These are phyloP conservation scores for Apiospora sp. DNA, from an alignment of 2,329 filamentous ascomycete species.

Conservation along the genomic window DNA sequence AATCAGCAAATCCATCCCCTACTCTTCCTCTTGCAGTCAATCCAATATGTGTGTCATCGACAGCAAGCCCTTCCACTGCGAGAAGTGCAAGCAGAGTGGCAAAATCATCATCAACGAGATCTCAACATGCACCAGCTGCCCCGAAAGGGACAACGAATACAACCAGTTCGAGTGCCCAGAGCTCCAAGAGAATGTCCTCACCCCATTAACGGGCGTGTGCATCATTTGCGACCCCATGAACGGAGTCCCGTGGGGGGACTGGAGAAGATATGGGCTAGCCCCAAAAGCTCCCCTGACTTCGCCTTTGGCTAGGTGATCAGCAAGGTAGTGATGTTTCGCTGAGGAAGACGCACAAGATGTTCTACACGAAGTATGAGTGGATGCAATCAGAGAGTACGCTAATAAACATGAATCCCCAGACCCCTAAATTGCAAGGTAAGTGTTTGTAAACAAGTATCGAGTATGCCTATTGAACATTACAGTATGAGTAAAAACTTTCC, in stretches of 20 bases:
- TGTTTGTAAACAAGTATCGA: neutral
- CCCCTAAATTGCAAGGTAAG: neutral
- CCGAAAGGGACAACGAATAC: neutral
- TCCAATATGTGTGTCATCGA: neutral
- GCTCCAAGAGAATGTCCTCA: neutral
- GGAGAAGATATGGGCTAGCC: neutral
- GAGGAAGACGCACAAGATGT: neutral
- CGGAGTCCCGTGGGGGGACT: neutral
- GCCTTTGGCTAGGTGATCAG: neutral
- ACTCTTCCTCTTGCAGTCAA: neutral
- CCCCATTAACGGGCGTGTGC: neutral
- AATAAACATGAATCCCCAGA: neutral
- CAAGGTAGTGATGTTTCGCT: neutral
- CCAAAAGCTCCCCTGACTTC: too few species aligned
- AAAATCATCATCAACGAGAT: slow-evolving; percentile 6
- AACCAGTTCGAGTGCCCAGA: neutral
- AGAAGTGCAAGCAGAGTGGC: neutral
- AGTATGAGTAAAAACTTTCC: neutral
- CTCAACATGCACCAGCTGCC: neutral
- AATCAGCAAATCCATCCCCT: neutral
- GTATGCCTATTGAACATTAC: neutral
- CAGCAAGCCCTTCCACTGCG: neutral
- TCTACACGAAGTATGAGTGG: neutral
- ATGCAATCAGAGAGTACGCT: neutral
- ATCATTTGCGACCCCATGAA: neutral